phyloP scores from a whole-genome alignment of 768 basidiomycete genomes.

The Boletus vermiculosoides region DNA sequence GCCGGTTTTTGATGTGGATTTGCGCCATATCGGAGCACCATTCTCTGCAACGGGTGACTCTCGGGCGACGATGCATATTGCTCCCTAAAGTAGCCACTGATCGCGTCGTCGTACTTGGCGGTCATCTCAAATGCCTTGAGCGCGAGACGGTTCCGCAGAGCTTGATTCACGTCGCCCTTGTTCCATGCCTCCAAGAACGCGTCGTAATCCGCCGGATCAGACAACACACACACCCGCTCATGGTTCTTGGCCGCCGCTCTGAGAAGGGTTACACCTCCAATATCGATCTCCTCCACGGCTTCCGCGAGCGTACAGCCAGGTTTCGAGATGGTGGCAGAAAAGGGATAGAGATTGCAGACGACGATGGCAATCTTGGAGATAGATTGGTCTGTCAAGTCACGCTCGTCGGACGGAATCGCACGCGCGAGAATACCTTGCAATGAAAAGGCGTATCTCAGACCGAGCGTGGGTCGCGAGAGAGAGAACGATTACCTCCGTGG shows the following conservation, averaged over 20 bases:
- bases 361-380: conserved; percentile 96
- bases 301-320: conserved; percentile 87
- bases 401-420: conserved; percentile 84
- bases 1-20: conserved; percentile 99
- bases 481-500: conserved; percentile 72
- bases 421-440: conserved; percentile 87
- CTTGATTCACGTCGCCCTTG: conserved; percentile 70
- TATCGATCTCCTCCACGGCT: conserved; percentile 97
- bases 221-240: conserved; percentile 84
- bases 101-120: conserved; percentile 91
- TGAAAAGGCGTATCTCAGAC: conserved; percentile 2
- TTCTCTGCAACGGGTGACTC: conserved; percentile 73
- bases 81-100: conserved; percentile 94
- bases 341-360: conserved; percentile 99
- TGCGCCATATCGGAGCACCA: conserved; percentile 89
- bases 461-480: not conserved
- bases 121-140: conserved; percentile 98
- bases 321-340: conserved; percentile 85
- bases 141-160: conserved; percentile 74
- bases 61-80: conserved; percentile 90
- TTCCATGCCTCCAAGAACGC: conserved; percentile 79
- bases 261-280: conserved; percentile 96
- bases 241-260: conserved; percentile 99
- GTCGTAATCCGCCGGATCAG: conserved; percentile 84
- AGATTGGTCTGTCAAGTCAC: conserved; percentile 75